These are phyloP conservation scores for Pueraria montana DNA, from an alignment of 306 rosid genomes.

Conservation along the genomic window DNA sequence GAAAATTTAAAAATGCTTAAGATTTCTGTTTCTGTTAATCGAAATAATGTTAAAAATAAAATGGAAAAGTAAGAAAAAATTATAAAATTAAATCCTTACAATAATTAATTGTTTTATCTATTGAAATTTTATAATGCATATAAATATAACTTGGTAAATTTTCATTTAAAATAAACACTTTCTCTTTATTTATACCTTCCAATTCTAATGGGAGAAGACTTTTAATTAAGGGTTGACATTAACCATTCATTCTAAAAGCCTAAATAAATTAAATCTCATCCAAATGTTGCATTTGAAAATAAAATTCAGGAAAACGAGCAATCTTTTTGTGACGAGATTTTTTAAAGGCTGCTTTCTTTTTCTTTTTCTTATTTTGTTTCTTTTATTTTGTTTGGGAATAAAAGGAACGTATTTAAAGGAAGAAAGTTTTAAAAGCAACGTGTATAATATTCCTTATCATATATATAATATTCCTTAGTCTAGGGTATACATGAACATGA, in stretches of 20 bases:
- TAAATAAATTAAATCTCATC: background rate
- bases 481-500: background rate
- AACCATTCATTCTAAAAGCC: background rate
- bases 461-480: too few species aligned
- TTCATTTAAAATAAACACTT: too few species aligned
- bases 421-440: too few species aligned
- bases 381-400: background rate
- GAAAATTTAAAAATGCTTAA: background rate
- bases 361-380: background rate
- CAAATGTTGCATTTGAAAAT: background rate
- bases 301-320: background rate
- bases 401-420: too few species aligned
- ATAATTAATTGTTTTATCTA: background rate
- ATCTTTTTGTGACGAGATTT: background rate
- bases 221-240: background rate
- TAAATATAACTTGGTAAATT: too few species aligned
- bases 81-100: background rate
- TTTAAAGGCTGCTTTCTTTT: background rate
- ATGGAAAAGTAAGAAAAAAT: too few species aligned
- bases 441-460: too few species aligned
- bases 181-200: background rate
- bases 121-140: background rate
- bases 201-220: background rate
- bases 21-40: too few species aligned
- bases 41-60: too few species aligned